These are phyloP conservation scores for Sclerotinia nivalis DNA, from an alignment of 2,329 filamentous ascomycete genomes.

Conservation along the genomic window DNA sequence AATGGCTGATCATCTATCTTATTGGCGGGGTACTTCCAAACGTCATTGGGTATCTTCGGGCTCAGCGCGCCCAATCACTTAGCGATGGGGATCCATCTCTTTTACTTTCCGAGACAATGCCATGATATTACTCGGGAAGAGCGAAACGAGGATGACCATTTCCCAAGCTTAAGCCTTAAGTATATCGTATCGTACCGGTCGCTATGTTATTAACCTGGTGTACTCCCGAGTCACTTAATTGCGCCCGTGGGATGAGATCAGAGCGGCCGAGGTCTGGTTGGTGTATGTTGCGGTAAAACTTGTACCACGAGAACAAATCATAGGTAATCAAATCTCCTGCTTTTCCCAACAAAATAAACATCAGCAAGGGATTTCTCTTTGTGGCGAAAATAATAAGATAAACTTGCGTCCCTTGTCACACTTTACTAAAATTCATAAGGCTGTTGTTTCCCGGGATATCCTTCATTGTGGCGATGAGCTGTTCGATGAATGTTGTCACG, in stretches of 20 bases:
- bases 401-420: neutral
- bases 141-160: neutral
- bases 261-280: constrained; percentile 3
- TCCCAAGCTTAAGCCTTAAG: neutral
- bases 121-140: neutral
- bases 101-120: neutral
- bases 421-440: neutral
- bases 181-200: neutral
- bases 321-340: neutral
- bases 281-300: neutral
- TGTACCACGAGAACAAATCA: constrained; percentile 12
- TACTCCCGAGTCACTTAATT: neutral
- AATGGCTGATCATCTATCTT: neutral
- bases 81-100: neutral
- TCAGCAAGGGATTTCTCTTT: neutral
- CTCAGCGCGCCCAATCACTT: constrained; percentile 11
- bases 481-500: neutral
- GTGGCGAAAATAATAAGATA: neutral
- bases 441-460: constrained; percentile 1
- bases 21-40: constrained; percentile 8
- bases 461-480: constrained; percentile 8
- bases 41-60: constrained; percentile 20
- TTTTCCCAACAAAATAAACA: neutral
- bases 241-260: neutral
- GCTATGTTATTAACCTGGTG: neutral